Evolutionary conservation across 345 rosid genomes (phyloP), one percentile per base, ranked within the genome.

Genomic region (Syzygium aromaticum): DNA sequence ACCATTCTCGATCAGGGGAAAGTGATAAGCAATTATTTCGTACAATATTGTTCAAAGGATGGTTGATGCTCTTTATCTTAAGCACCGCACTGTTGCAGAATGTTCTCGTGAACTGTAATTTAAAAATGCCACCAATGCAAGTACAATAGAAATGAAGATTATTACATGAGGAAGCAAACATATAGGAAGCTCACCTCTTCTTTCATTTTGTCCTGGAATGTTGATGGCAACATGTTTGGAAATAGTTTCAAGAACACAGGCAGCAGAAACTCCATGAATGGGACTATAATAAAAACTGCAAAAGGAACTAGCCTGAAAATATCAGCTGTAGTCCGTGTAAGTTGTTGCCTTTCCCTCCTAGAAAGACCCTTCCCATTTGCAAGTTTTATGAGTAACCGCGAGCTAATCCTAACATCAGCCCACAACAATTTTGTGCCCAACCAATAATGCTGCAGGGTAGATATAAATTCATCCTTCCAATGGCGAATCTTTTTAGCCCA

Each of bases 201-300:
- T 93, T 93, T 96, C 99, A 97, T 97, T 94, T 92, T 97, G 93
- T 97, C 99, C 92, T 97, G 98, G 91, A 97, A 97, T 59, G 98
- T 97, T 85, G 99, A 97, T 30, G 99, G 99, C 89, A 97, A 91
- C 99, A 97, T 95, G 92, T 95, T 97, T 85, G 99, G 99, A 87
- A 97, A 97, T 84, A 96, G 67, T 91, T 95, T 95, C 67, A 97
- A 91, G 91, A 95, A 95, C 85, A 97, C 98, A 1, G 99, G 99
- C 61, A 97, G 94, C 93, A 97, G 93, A 89, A 97, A 97, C 93
- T 97, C 99, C 99, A 96, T 97, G 92, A 97, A 96, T 43, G 98
- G 99, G 87, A 97, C 99, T 77, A 97, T 94, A 86, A 97, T 93
- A 85, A 97, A 97, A 85, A 97, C 96, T n/a, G 97, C 96, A 87